Evolutionary conservation across 169 alveolate genomes (phyloP).

Genomic region (Ichthyophthirius multifiliis): DNA sequence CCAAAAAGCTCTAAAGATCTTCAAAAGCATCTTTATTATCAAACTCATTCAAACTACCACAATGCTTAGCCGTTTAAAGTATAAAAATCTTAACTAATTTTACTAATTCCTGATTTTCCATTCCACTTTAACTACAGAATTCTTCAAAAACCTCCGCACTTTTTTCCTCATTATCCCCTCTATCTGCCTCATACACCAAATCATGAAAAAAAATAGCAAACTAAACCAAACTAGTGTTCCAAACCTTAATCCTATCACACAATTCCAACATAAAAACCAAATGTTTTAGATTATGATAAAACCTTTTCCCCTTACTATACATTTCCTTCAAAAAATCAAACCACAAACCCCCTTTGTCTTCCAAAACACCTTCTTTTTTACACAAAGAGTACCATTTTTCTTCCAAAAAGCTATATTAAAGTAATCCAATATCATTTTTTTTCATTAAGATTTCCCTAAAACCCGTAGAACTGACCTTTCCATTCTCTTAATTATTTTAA

Average conservation of each 20-base stretch:
- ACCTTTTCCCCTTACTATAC: not conserved
- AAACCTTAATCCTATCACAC: not conserved
- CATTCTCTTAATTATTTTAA: not conserved
- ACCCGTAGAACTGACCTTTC: not conserved
- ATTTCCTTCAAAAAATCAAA: not conserved
- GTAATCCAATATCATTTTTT: no score
- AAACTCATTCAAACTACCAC: not conserved
- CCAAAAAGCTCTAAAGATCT: slow-evolving; percentile 5
- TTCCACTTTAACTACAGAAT: not conserved
- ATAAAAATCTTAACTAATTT: not conserved
- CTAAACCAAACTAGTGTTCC: not conserved
- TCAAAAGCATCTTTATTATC: not conserved
- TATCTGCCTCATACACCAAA: not conserved
- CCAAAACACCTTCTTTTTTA: slow-evolving; percentile 30
- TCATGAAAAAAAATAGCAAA: slow-evolving; percentile 26
- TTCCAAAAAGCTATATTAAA: no score
- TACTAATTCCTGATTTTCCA: not conserved
- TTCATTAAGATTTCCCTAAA: slow-evolving; percentile 14
- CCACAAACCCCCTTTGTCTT: not conserved
- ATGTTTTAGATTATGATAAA: slow-evolving; percentile 13
- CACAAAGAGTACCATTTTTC: no score
- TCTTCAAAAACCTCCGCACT: not conserved
- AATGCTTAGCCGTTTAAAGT: not conserved
- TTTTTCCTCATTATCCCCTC: slow-evolving; percentile 14
- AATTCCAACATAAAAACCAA: not conserved